phyloP scores from a whole-genome alignment of 2,329 filamentous ascomycete genomes.

The Byssoonygena ceratinophila region DNA sequence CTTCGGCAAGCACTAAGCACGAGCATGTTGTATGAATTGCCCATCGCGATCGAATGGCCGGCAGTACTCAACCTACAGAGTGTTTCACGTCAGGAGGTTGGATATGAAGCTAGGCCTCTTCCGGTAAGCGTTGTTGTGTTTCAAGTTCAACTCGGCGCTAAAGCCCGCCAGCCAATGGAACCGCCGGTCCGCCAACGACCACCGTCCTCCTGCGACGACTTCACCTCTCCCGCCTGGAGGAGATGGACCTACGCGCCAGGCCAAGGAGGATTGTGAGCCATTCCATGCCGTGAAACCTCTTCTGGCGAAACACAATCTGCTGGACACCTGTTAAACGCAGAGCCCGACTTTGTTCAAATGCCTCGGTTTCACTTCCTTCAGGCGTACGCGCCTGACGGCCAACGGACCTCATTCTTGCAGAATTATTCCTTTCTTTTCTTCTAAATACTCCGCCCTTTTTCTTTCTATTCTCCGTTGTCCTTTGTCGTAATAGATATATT shows the following conservation, averaged over 20 bases:
- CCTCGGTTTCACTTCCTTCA: background rate
- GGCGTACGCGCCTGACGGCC: background rate
- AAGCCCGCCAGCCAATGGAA: background rate
- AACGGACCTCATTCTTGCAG: background rate
- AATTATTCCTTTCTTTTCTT: background rate
- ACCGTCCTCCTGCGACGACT: background rate
- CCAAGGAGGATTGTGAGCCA: slow-evolving; percentile 3
- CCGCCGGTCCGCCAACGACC: background rate
- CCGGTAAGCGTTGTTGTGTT: background rate
- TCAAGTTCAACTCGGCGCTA: background rate
- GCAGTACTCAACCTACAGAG: no score
- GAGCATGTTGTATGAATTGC: no score
- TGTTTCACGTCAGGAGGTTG: background rate
- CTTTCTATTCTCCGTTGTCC: background rate
- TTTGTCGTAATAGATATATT: slow-evolving; percentile 6
- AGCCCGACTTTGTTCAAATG: background rate
- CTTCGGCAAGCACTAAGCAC: no score
- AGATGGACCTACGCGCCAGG: slow-evolving; percentile 2
- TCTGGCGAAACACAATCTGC: background rate
- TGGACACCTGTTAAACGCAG: background rate
- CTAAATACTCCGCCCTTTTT: background rate
- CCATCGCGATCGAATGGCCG: no score
- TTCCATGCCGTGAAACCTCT: background rate
- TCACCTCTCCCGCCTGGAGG: background rate
- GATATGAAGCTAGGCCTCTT: background rate